Percentiles rank a stretch among this genome's conserved stretches.
Evolutionary conservation across 164 flowering plant genomes (phyloP).

Genomic region (Magnolia changhungtana): DNA sequence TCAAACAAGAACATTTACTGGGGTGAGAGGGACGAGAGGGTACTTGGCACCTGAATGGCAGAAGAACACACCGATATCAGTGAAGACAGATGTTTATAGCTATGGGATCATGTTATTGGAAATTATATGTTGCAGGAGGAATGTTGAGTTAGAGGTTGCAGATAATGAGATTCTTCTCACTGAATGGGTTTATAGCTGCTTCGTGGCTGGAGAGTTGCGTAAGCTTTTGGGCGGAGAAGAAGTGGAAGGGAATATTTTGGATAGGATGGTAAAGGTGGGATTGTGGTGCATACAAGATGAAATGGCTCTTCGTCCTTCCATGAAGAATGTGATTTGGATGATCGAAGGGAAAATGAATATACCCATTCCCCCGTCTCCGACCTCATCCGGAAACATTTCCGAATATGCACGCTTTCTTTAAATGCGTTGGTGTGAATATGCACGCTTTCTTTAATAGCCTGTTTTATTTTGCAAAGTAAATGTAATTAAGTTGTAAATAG

Average conservation of each 20-base stretch:
- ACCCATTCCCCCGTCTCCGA: constrained; percentile 21
- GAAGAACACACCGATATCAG: constrained; percentile 23
- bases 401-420: too few species aligned
- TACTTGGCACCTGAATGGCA: constrained; percentile 24
- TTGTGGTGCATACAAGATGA: constrained; percentile 44
- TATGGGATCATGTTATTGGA: constrained; percentile 34
- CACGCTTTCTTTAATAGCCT: too few species aligned
- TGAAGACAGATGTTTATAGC: constrained; percentile 36
- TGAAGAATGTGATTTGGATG: constrained; percentile 37
- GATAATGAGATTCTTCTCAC: constrained; percentile 23
- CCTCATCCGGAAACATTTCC: neutral
- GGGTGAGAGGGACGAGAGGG: constrained; percentile 19
- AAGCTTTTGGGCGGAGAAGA: constrained; percentile 9
- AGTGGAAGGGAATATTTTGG: constrained; percentile 16
- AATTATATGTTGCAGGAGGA: constrained; percentile 20
- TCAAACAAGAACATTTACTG: constrained; percentile 10
- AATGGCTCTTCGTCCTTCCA: constrained; percentile 33
- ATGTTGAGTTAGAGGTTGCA: neutral
- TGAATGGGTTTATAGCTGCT: constrained; percentile 28
- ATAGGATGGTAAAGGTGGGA: constrained; percentile 28
- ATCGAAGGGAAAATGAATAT: constrained; percentile 33
- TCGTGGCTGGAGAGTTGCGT: constrained; percentile 12
- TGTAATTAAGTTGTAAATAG: too few species aligned
- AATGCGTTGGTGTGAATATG: too few species aligned
- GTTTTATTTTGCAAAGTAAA: too few species aligned